A percentile compares a stretch with the other conserved stretches of the same genome.
Evolutionary conservation across 257 asterid species (phyloP).

Genomic region (Primulina tabacum): DNA sequence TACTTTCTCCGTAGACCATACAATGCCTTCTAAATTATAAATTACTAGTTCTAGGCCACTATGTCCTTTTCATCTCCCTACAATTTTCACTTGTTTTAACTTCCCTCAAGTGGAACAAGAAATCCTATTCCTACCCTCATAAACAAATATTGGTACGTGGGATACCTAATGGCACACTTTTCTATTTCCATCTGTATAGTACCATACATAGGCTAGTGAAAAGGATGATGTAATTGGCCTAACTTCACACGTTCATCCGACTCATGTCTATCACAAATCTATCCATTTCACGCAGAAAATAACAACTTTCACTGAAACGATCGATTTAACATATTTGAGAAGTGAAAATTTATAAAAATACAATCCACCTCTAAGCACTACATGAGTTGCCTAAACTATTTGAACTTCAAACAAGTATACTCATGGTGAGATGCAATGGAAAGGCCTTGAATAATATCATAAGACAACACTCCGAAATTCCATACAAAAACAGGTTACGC

Average conservation of each 20-base stretch:
- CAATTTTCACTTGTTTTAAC: not conserved
- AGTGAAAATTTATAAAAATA: too few relatives aligned
- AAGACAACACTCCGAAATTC: not conserved
- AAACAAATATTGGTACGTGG: not conserved
- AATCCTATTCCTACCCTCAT: too few relatives aligned
- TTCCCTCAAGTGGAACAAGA: not conserved
- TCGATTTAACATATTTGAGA: too few relatives aligned
- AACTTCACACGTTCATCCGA: not conserved
- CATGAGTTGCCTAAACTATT: not conserved
- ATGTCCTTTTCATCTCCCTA: not conserved
- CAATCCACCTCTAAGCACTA: not conserved
- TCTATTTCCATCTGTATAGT: not conserved
- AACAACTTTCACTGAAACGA: too few relatives aligned
- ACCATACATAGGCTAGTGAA: not conserved
- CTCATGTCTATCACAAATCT: not conserved
- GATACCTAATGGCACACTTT: not conserved
- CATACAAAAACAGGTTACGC: not conserved
- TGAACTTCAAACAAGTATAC: not conserved
- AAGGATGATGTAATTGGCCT: not conserved
- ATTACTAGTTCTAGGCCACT: not conserved
- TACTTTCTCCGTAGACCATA: not conserved
- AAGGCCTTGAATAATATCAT: not conserved
- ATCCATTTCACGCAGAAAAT: not conserved
- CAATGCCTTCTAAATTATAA: too few relatives aligned
- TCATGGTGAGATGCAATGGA: not conserved